Evolutionary conservation across 1,284 basidiomycete species (phyloP), one percentile per base, ranked within the genome.

Genomic region (Phylloboletellus chloephorus): DNA sequence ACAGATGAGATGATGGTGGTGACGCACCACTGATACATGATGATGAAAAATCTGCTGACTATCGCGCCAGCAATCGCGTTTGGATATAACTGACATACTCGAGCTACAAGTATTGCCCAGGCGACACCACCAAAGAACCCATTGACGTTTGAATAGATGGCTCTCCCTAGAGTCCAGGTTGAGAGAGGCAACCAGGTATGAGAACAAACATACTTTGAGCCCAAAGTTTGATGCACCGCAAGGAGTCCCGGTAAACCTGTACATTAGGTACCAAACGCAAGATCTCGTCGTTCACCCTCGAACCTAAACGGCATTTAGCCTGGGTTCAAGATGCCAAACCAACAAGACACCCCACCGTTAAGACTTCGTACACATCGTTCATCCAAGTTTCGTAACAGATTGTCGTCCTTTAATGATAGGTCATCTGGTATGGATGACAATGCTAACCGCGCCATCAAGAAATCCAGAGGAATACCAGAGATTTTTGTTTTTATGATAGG

Each of bases 71-170:
- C 91, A 44, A 85, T 82, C 21, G 92, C 92, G 53, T 88, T 96
- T 22, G 96, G 96, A 63, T 98, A 99, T 44, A 99, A 68, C 60
- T 99, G 96, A 69, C 96, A 99, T 75, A 98, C 94, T 60, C 96
- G 83, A 34, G 96, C 96, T 9, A 97, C 94, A 35, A 98, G 78
- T 75, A 98, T 91, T 6, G 94, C 92, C 96, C 96, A 99, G 15
- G 94, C 95, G 3, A 98, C 95, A 67, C 96, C 96, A 52, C 96
- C 96, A 31, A 95, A 77, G 66, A 98, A 99, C 19, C 95, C 96
- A 57, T 95, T 91, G 12, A 98, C 91, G 66, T 99, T 99, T 4
- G 93, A 94, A 66, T 98, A 98, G 49, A 99, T 96, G 17, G 94
- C 96, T 66, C 93, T 77, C 51, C 82, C 90, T 94, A 54, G 34